Conservation (phyloP, 1,284 basidiomycete species). For the Heterobasidion parviporum region DNA sequence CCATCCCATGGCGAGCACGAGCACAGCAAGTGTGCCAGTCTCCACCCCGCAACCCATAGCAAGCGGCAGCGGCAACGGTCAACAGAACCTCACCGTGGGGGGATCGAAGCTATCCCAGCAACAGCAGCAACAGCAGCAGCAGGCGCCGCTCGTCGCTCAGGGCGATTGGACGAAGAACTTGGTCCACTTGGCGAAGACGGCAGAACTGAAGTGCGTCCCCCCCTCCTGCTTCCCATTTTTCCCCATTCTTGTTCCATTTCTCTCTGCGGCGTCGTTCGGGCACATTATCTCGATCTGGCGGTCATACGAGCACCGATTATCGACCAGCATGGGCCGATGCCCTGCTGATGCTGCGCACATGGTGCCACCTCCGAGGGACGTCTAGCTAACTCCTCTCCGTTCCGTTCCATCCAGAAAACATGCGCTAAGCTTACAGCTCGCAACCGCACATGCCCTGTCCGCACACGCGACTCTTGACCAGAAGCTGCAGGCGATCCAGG, state of each 20-base stretch:
- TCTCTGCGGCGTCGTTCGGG: neutral
- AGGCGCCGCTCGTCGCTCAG: constrained; percentile 50
- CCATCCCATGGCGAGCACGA: neutral
- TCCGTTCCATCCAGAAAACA: constrained; percentile 49
- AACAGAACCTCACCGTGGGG: neutral
- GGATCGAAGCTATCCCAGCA: neutral
- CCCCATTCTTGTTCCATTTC: constrained; percentile 1
- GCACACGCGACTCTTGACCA: constrained; percentile 69
- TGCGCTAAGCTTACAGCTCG: constrained; percentile 68
- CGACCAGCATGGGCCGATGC: too few species aligned
- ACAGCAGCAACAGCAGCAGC: neutral
- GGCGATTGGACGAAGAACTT: constrained; percentile 81
- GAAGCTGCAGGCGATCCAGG: constrained; percentile 68
- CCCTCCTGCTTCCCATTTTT: constrained; percentile 1
- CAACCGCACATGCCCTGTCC: constrained; percentile 78
- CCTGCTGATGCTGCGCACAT: too few species aligned
- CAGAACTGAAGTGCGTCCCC: constrained; percentile 64
- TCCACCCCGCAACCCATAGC: neutral
- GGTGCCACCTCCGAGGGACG: too few species aligned
- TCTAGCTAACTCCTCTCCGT: neutral
- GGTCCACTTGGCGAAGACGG: constrained; percentile 73
- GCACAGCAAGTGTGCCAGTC: too few species aligned
- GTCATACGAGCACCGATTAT: too few species aligned
- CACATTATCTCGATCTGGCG: too few species aligned
- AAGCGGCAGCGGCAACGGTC: neutral